These are phyloP conservation scores for Colletotrichum abscissum DNA, from an alignment of 2,329 filamentous ascomycete genomes.

Conservation along the genomic window DNA sequence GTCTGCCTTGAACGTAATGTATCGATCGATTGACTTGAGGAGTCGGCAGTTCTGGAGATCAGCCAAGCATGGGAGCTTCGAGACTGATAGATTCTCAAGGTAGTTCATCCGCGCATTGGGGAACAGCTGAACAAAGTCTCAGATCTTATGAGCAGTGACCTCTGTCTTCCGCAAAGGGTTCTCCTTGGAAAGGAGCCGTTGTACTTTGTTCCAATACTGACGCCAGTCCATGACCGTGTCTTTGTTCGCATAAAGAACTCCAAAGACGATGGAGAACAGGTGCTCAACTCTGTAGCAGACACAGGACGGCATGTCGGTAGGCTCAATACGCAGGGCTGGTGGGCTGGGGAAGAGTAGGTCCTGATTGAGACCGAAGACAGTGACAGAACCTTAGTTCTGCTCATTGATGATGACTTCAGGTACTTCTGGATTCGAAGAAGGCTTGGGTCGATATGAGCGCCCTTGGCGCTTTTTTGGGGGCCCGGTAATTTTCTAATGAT, in stretches of 20 bases:
- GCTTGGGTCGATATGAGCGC: background rate
- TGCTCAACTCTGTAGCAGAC: background rate
- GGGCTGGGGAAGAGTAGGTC: background rate
- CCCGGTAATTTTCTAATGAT: fast-evolving
- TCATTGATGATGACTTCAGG: background rate
- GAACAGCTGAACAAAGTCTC: background rate
- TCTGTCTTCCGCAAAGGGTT: background rate
- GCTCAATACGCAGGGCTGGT: background rate
- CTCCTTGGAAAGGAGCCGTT: background rate
- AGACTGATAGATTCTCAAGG: background rate
- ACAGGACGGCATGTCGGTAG: background rate
- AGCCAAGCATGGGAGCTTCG: too few relatives aligned
- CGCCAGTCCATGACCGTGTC: background rate
- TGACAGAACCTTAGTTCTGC: background rate
- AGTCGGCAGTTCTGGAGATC: background rate
- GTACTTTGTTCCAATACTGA: background rate
- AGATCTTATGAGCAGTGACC: background rate
- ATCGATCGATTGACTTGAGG: background rate
- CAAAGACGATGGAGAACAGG: background rate
- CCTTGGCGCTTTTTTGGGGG: background rate
- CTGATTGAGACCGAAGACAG: background rate
- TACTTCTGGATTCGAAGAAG: background rate
- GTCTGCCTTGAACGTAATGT: background rate
- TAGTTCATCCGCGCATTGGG: background rate
- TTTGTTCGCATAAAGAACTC: background rate